Percentiles rank a stretch among this genome's conserved stretches.
Conservation (phyloP, 148 eudicot species). For the Pouteria glomerata region DNA sequence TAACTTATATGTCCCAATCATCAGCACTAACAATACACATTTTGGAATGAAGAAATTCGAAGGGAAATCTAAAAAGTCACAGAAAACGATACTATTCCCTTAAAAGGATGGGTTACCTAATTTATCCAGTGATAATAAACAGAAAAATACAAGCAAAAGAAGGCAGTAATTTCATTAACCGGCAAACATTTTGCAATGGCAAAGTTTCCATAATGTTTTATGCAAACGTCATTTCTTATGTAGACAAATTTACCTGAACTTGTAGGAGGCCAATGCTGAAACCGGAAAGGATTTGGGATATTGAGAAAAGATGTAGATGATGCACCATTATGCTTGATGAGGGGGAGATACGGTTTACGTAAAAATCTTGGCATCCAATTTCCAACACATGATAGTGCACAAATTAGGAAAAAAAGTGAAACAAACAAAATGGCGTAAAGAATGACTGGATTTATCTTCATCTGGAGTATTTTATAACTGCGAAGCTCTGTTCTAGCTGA, state of each 20-base stretch:
- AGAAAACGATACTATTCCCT: background rate
- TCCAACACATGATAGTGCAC: conserved; percentile 55
- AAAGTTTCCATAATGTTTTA: background rate
- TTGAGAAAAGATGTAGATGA: conserved; percentile 54
- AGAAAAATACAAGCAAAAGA: background rate
- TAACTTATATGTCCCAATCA: background rate
- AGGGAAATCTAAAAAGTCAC: background rate
- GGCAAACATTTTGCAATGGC: background rate
- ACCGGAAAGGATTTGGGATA: conserved; percentile 60
- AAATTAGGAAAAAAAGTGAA: conserved; percentile 48
- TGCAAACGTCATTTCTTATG: background rate
- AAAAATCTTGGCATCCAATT: conserved; percentile 55
- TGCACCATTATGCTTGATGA: conserved; percentile 58
- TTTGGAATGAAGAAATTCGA: background rate
- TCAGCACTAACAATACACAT: background rate
- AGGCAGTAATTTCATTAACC: background rate
- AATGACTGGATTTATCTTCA: conserved; percentile 64
- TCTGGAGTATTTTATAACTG: conserved; percentile 46
- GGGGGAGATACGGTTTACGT: conserved; percentile 58
- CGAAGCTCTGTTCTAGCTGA: conserved; percentile 39
- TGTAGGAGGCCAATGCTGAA: conserved; percentile 74
- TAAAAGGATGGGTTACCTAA: background rate
- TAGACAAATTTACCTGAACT: conserved; percentile 52
- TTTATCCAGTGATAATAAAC: background rate
- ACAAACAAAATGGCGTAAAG: conserved; percentile 51